Conservation (phyloP, 345 rosid species). For the Gossypium thurberi region DNA sequence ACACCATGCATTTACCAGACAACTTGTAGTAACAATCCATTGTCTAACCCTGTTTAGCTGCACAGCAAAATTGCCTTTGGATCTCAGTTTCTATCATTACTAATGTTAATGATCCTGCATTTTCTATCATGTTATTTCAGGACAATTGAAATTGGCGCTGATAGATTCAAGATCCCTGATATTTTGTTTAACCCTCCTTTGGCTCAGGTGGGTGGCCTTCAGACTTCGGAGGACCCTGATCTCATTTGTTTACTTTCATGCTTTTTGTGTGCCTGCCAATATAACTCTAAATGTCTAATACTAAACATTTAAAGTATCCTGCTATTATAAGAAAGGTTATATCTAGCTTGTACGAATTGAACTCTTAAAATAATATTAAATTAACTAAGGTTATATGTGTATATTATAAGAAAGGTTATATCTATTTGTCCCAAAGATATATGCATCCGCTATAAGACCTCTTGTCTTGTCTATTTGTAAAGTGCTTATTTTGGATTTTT, state of each 20-base stretch:
- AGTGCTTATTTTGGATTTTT: neutral
- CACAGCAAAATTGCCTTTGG: neutral
- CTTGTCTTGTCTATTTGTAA: neutral
- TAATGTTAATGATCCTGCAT: neutral
- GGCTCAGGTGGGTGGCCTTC: conserved; percentile 51
- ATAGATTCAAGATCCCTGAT: conserved; percentile 96
- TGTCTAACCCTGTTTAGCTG: neutral
- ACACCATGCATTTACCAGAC: neutral
- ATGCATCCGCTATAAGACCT: neutral
- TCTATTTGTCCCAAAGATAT: neutral
- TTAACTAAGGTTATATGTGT: too few species aligned
- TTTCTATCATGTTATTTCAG: conserved; percentile 29
- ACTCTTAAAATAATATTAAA: neutral
- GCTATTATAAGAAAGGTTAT: neutral
- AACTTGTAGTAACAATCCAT: neutral
- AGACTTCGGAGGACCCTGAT: conserved; percentile 6
- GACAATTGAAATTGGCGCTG: conserved; percentile 95
- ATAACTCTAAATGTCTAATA: neutral
- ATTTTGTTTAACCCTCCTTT: conserved; percentile 83
- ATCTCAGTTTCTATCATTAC: neutral
- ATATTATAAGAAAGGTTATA: too few species aligned
- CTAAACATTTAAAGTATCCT: neutral
- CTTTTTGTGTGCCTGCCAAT: neutral
- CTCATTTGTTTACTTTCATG: neutral
- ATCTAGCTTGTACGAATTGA: neutral